Evolutionary conservation across 1,284 basidiomycete species (phyloP), one percentile per base, ranked within the genome.

Genomic region (Termitomyces sp.): DNA sequence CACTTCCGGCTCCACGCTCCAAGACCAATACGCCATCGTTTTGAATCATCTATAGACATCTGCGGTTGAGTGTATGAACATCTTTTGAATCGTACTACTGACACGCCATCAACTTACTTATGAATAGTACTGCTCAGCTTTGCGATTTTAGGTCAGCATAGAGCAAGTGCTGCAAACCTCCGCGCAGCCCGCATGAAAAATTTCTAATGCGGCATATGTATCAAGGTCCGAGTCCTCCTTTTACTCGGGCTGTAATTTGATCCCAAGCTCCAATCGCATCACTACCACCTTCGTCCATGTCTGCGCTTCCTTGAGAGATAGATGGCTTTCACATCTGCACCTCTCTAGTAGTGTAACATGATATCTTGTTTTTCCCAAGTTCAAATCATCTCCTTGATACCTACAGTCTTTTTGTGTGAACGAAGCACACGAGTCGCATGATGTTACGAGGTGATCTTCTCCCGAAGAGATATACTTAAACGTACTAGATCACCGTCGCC

Each of bases 311-410:
- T 46, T n/a, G 2, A 18, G n/a, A 37, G 24, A 35, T 26, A 37
- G 45, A 46, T 46, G n/a, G 13, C 33, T 18, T 11, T 6, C 30
- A 13, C 21, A 46, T 9, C 21, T 16, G 10, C 21, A 24, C 19
- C 34, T 46, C 44, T 21, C 33, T 10, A 46, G 19, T 11, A 46
- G 10, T 46, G 33, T 6, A 35, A 21, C 19, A 6, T 46, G 45
- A 46, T 35, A n/a, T 13, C 44, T n/a, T n/a, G n/a, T 28, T 13
- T 5, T 24, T 24, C 21, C 11, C 1, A 35, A 13, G n/a, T 16
- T 46, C 8, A 21, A n/a, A 46, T 46, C 21, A 35, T 26, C 45
- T 46, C 33, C 33, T 26, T 46, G 33, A 46, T 46, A 46, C 21
- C 31, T n/a, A 33, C 30, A 2, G n/a, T 34, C 26, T 28, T 24